Evolutionary conservation across 2,329 filamentous ascomycete genomes (phyloP), one percentile per base, ranked within the genome.

Genomic region (Biscogniauxia mediterranea): DNA sequence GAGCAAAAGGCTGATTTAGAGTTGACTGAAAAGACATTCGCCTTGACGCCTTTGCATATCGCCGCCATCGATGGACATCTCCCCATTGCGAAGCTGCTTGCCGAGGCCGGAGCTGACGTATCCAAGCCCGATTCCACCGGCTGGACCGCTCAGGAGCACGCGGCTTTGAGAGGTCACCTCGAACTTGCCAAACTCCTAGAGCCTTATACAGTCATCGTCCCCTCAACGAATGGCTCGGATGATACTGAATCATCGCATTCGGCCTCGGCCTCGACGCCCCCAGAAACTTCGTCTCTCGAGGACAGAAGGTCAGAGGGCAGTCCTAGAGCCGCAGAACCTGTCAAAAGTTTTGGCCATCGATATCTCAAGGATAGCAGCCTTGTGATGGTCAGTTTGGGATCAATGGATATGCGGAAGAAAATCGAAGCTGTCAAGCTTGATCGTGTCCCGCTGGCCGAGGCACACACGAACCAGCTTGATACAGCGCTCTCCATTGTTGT

Each of bases 261-360:
- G 3, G 73, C 76, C 17, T 69, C 71, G 3, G 73, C 76, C 17
- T 71, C 78, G 1, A 79, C 80, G 2, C 77, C 81, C 1, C 77
- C 82, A 1, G 83, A 85, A 28, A 76, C 76, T 7, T 85, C 85
- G 0, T 92, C 89, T 0, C 82, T 89, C 13, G 85, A 83, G 46
- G 84, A 85, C 53, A 80, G 85, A 55, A 81, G 80, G 38, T 88
- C 86, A 55, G 79, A 83, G 69, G 73, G 79, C 58, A 69, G 74
- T 20, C 75, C 81, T 5, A 82, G 87, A 56, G 78, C 83, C 6
- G 80, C 88, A 2, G 92, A 97, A 65, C 89, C 93, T 5, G 85
- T 98, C 66, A 98, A 98, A 77, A 91, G 92, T 1, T 99, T 98
- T 75, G 95, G 95, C 59, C 95, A 99, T 80, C 88, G 94, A 58